Percentiles rank a stretch among this genome's conserved stretches.
Conservation (phyloP, 1,139 yeast species). For the Debaryomycetaceae sp. region DNA sequence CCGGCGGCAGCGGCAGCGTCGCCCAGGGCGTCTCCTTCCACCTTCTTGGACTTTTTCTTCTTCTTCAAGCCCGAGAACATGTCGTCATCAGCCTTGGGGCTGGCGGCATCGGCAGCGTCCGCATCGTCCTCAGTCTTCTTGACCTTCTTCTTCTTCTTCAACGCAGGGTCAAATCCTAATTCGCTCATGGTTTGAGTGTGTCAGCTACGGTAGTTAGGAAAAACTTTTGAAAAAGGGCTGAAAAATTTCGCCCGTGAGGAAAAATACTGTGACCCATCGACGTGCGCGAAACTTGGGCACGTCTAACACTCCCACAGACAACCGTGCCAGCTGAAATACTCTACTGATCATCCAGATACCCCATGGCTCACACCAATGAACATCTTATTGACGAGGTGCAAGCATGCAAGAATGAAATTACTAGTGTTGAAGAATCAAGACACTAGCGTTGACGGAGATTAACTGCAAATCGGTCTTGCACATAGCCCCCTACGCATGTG, state of each 20-base stretch:
- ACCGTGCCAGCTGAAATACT: too few relatives aligned
- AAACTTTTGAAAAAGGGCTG: constrained; percentile 2
- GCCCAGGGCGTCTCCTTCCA: constrained; percentile 29
- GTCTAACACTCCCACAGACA: too few relatives aligned
- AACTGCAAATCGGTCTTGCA: too few relatives aligned
- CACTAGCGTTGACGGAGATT: too few relatives aligned
- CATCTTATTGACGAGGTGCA: too few relatives aligned
- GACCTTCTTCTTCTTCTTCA: constrained; percentile 85
- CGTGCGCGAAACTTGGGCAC: constrained; percentile 3
- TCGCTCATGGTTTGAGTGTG: constrained; percentile 37
- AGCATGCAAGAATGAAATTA: too few relatives aligned
- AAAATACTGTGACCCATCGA: too few relatives aligned
- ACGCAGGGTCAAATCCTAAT: constrained; percentile 71
- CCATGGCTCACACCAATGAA: too few relatives aligned
- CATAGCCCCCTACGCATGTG: too few relatives aligned
- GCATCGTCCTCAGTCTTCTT: constrained; percentile 41
- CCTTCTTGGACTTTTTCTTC: constrained; percentile 49
- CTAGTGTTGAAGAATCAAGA: too few relatives aligned
- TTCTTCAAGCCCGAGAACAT: constrained; percentile 52
- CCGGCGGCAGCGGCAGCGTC: constrained; percentile 32
- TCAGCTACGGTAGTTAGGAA: too few relatives aligned
- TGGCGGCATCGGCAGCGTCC: constrained; percentile 33
- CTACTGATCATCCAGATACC: too few relatives aligned
- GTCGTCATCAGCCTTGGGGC: constrained; percentile 37
- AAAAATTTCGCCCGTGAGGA: constrained; percentile 6